A percentile compares a stretch with the other conserved stretches of the same genome.
phyloP scores from a whole-genome alignment of 2,329 filamentous ascomycete genomes.

The Fusarium armeniacum region DNA sequence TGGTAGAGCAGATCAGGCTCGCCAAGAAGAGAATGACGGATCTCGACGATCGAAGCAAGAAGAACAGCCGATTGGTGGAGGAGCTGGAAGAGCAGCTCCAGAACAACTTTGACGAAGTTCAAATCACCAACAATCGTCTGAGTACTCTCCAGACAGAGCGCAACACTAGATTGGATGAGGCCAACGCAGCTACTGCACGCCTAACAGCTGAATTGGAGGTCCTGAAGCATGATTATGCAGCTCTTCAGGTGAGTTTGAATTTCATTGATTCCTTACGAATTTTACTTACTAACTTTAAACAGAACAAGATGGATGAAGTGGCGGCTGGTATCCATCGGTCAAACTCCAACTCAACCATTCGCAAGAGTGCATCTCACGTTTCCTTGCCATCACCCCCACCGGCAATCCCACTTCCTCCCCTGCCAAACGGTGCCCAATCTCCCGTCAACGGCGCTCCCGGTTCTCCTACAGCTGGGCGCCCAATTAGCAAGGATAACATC shows the following conservation, averaged over 20 bases:
- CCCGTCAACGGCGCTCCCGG: constrained; percentile 61
- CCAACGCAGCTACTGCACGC: constrained; percentile 72
- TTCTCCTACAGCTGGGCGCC: constrained; percentile 72
- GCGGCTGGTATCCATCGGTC: constrained; percentile 66
- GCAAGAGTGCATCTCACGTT: constrained; percentile 85
- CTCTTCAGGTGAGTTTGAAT: constrained; percentile 77
- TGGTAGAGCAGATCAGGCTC: constrained; percentile 69
- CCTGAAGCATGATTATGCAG: constrained; percentile 76
- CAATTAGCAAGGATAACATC: constrained; percentile 81
- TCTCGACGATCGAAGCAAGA: constrained; percentile 80
- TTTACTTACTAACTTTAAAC: constrained; percentile 50
- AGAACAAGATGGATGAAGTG: constrained; percentile 73
- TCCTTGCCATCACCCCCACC: constrained; percentile 94
- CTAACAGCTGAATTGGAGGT: constrained; percentile 78
- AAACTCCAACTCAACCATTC: constrained; percentile 77
- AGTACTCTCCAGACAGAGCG: constrained; percentile 85
- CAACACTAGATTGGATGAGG: constrained; percentile 82
- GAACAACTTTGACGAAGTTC: constrained; percentile 93
- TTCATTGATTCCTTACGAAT: not conserved
- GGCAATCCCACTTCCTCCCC: constrained; percentile 92
- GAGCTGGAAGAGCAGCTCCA: constrained; percentile 97
- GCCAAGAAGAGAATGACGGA: constrained; percentile 76
- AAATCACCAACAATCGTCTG: constrained; percentile 85
- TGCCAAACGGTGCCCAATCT: constrained; percentile 73
- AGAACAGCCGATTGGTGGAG: constrained; percentile 91